Evolutionary conservation across 306 rosid species (phyloP).

Genomic region (Prosopis cineraria): DNA sequence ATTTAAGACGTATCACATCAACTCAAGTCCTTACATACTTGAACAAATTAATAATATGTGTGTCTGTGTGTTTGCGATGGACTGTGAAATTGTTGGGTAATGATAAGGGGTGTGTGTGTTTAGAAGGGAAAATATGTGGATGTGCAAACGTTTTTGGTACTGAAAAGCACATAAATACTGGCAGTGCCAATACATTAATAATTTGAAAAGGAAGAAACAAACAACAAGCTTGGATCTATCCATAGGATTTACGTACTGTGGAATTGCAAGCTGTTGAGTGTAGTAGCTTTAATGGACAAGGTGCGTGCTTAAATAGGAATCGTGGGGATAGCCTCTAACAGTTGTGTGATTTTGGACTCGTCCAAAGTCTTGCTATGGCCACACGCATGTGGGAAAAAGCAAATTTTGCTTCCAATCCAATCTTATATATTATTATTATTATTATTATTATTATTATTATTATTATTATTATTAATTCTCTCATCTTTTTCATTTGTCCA

Average conservation of each 20-base stretch:
- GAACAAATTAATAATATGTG: too few relatives aligned
- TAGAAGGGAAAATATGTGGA: background rate
- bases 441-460: slow-evolving; percentile 33
- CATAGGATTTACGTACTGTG: slow-evolving; percentile 2
- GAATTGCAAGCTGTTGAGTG: slow-evolving; percentile 33
- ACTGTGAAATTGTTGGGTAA: too few relatives aligned
- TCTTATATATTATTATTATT: slow-evolving; percentile 31
- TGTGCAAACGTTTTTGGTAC: background rate
- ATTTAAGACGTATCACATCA: too few relatives aligned
- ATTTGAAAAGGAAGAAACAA: slow-evolving; percentile 7
- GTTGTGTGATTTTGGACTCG: slow-evolving; percentile 40
- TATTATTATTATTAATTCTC: slow-evolving; percentile 30
- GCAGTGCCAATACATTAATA: background rate
- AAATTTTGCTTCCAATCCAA: slow-evolving; percentile 46
- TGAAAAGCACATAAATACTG: background rate
- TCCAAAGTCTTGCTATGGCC: slow-evolving; percentile 12
- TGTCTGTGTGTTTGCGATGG: too few relatives aligned
- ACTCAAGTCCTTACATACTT: too few relatives aligned
- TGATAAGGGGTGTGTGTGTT: too few relatives aligned
- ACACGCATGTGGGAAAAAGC: slow-evolving; percentile 37
- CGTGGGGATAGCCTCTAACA: slow-evolving; percentile 28
- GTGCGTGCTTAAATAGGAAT: slow-evolving; percentile 37
- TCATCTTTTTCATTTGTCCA: slow-evolving; percentile 34
- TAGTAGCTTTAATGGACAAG: slow-evolving; percentile 39
- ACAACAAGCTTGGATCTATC: background rate